Percentiles rank a stretch among this genome's conserved stretches.
These are phyloP conservation scores for Gautieria morchelliformis DNA, from an alignment of 768 basidiomycete species.

Conservation along the genomic window DNA sequence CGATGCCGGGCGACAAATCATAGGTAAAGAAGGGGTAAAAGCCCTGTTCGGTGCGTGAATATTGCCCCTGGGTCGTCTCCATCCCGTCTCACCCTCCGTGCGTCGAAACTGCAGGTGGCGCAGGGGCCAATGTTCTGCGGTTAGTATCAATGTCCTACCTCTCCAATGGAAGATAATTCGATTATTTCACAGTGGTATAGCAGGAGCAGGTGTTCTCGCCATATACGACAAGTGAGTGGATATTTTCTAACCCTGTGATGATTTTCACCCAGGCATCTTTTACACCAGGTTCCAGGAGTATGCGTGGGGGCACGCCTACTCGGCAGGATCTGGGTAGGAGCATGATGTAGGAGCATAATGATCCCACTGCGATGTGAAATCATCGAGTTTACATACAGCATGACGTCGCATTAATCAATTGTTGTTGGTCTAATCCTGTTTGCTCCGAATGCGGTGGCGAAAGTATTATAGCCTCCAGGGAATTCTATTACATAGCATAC, in stretches of 20 bases:
- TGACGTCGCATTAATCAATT: no score
- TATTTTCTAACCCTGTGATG: not conserved
- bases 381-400: no score
- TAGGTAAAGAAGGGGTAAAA: constrained; percentile 30
- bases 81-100: not conserved
- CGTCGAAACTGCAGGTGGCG: not conserved
- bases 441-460: not conserved
- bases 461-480: not conserved
- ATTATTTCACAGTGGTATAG: not conserved
- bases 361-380: no score
- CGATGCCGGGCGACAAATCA: constrained; percentile 30
- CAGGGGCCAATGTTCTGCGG: constrained; percentile 9
- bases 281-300: constrained; percentile 5
- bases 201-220: constrained; percentile 1
- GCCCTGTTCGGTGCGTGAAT: constrained; percentile 26
- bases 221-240: constrained; percentile 6
- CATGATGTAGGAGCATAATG: no score
- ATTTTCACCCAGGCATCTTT: not conserved
- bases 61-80: not conserved
- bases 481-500: not conserved
- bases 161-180: not conserved
- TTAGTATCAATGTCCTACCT: not conserved
- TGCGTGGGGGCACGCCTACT: constrained; percentile 6
- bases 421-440: not conserved
- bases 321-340: not conserved